Conservation (phyloP, 768 basidiomycete species). For the Naganishia vaughanmartiniae region DNA sequence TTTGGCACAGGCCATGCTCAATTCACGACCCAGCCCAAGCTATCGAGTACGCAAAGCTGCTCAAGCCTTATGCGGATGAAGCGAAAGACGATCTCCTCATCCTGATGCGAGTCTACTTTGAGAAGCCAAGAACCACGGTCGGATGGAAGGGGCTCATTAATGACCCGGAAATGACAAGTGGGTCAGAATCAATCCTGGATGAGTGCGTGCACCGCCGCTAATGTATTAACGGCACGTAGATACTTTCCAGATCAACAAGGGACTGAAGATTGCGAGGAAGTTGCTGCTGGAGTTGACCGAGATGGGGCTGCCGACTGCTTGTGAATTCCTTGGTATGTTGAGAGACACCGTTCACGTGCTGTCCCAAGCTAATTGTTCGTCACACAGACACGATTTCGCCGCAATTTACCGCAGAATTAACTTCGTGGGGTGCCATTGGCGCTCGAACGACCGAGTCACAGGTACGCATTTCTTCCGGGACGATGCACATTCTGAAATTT, state of each 20-base stretch:
- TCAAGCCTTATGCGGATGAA: constrained; percentile 65
- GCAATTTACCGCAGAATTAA: constrained; percentile 90
- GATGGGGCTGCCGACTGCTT: constrained; percentile 86
- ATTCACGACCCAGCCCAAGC: constrained; percentile 88
- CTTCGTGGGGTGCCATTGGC: constrained; percentile 95
- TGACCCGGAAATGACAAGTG: constrained; percentile 14
- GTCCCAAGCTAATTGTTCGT: neutral
- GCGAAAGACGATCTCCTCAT: constrained; percentile 68
- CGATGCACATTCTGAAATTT: neutral
- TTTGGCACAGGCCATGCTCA: constrained; percentile 66
- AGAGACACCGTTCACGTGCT: too few species aligned
- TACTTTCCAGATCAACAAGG: constrained; percentile 93
- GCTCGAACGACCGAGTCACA: constrained; percentile 90
- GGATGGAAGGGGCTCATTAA: constrained; percentile 80
- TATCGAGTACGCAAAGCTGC: constrained; percentile 52
- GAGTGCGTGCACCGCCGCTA: constrained; percentile 56
- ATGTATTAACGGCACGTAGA: constrained; percentile 57
- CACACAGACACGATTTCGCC: constrained; percentile 62
- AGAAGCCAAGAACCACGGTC: constrained; percentile 96
- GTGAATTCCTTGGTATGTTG: constrained; percentile 73
- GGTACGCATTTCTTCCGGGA: neutral
- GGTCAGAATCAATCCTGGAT: neutral
- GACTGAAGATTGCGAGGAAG: constrained; percentile 79
- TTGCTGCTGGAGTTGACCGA: constrained; percentile 87
- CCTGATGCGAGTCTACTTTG: constrained; percentile 93